A percentile compares a stretch with the other conserved stretches of the same genome.
Conservation (phyloP, 495 filamentous ascomycete genomes). For the Xylaria castorea region DNA sequence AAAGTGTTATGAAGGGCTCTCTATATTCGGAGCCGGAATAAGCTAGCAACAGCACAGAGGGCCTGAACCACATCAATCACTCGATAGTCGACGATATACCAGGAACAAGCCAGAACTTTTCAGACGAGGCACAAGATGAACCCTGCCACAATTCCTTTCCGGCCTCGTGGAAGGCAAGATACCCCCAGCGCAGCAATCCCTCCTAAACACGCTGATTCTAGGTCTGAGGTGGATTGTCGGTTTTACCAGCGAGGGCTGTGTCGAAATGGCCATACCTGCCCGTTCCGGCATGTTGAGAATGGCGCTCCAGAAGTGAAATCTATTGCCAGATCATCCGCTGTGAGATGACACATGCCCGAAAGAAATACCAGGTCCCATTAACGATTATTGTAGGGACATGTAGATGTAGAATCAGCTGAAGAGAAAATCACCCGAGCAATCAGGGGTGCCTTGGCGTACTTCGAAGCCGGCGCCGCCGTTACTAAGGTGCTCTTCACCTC, state of each 20-base stretch:
- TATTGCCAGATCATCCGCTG: neutral
- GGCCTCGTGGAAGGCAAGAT: neutral
- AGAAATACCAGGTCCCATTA: neutral
- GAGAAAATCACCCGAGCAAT: slow-evolving; percentile 28
- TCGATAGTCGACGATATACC: neutral
- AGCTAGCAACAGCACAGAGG: neutral
- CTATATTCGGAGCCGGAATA: neutral
- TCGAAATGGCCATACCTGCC: slow-evolving; percentile 9
- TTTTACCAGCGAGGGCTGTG: neutral
- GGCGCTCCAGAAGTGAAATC: neutral
- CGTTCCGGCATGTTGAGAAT: neutral
- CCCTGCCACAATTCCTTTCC: neutral
- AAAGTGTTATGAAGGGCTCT: neutral
- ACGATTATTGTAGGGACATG: slow-evolving; percentile 10
- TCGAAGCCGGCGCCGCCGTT: slow-evolving; percentile 39
- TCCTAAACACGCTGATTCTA: neutral
- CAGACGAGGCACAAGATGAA: slow-evolving; percentile 1
- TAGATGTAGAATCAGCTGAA: neutral
- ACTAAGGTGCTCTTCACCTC: slow-evolving; percentile 33
- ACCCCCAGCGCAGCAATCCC: neutral
- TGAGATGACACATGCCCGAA: neutral
- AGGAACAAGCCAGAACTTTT: neutral
- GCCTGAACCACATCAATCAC: neutral
- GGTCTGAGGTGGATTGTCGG: neutral
- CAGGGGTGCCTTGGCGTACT: slow-evolving; percentile 37